Evolutionary conservation across 2,329 filamentous ascomycete species (phyloP), one percentile per base, ranked within the genome.

Genomic region (Nigrospora oryzae): DNA sequence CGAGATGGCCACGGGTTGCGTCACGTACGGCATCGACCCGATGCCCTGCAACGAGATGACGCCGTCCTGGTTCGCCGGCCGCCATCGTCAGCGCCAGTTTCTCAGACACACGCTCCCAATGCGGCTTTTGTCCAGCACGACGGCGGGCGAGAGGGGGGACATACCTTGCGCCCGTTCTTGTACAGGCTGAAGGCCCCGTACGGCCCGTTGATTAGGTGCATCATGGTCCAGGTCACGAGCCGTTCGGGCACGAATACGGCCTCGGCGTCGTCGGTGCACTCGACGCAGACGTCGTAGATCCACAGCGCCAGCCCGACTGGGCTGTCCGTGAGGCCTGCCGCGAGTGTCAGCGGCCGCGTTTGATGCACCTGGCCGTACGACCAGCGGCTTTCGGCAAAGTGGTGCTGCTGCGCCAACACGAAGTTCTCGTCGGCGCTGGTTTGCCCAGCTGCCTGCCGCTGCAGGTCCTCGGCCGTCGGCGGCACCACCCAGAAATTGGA

Each of bases 271-370:
- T 14, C 31, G 16, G 11, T 11, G 39, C 19, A 31, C 31, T 4
- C 31, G 2, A 33, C 39, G 12, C 39, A 41, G 12, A 33, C 39
- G 11, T 47, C 42, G 13, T 47, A 53, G 5, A 63, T 56, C 58
- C 60, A 63, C 23, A 52, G 55, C 4, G 58, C 47, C 13, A 61
- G 47, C 5, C 58, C 62, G 2, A 62, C 51, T 2, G 62, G 62
- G 39, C 53, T 60, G 50, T 64, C 62, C 2, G 54, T 52, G n/a
- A 63, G 46, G 2, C 47, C 58, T 33, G 53, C 54, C 3, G 51
- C 54, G 1, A 60, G 39, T 11, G 52, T 56, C 45, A 55, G 50
- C 11, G 57, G 58, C 39, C 55, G 52, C 30, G 56, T 56, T 2
- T 49, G 36, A 38, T 60, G 54, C 3, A 56, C 42, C 14, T 46